These are phyloP conservation scores for Exophiala bonariae DNA, from an alignment of 2,329 filamentous ascomycete species.

Conservation along the genomic window DNA sequence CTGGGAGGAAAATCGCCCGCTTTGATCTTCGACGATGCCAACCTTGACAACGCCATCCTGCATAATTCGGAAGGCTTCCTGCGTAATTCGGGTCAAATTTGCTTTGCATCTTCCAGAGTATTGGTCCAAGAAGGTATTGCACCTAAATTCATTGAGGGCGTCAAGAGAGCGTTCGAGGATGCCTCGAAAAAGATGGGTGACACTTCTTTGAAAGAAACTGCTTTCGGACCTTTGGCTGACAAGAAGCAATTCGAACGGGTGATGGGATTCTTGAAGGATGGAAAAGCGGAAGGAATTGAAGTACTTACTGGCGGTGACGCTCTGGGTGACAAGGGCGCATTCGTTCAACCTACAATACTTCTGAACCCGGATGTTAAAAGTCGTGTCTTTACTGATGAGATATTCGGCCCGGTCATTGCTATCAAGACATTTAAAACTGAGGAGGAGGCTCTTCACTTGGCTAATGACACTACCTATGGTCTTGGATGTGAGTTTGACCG, in stretches of 20 bases:
- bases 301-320: slow-evolving; percentile 64
- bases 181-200: slow-evolving; percentile 63
- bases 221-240: slow-evolving; percentile 74
- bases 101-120: slow-evolving; percentile 64
- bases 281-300: slow-evolving; percentile 70
- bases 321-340: slow-evolving; percentile 61
- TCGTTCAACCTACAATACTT: slow-evolving; percentile 62
- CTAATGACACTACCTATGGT: slow-evolving; percentile 61
- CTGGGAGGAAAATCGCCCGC: slow-evolving; percentile 67
- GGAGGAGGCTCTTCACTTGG: slow-evolving; percentile 57
- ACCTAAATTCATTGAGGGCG: slow-evolving; percentile 64
- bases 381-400: slow-evolving; percentile 62
- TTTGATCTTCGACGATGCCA: slow-evolving; percentile 65
- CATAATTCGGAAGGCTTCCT: slow-evolving; percentile 63
- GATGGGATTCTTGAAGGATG: slow-evolving; percentile 67
- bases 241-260: slow-evolving; percentile 71
- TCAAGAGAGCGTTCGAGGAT: slow-evolving; percentile 31
- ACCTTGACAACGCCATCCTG: slow-evolving; percentile 67
- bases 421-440: slow-evolving; percentile 60
- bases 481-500: slow-evolving; percentile 39
- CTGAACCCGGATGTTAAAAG: slow-evolving; percentile 57
- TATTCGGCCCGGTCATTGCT: slow-evolving; percentile 63
- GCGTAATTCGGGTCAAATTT: slow-evolving; percentile 64
- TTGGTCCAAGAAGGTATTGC: slow-evolving; percentile 62
- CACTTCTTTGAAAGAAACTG: slow-evolving; percentile 68